Percentiles rank a stretch among this genome's conserved stretches.
These are phyloP conservation scores for Ilyonectria sp. DNA, from an alignment of 2,329 filamentous ascomycete species.

Conservation along the genomic window DNA sequence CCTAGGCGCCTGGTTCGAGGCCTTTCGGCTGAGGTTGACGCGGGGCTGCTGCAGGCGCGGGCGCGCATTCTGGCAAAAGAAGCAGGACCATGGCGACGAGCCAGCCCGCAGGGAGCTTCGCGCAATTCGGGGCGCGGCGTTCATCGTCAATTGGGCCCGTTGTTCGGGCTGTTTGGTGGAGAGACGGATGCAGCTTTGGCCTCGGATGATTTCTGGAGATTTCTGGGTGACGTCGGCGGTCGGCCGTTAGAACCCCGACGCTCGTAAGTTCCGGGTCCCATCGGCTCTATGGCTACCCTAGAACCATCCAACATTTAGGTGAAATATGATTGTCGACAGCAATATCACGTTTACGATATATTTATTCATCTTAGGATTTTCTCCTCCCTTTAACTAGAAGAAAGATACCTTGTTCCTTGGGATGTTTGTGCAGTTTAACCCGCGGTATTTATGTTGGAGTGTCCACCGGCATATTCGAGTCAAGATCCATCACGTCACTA, in stretches of 20 bases:
- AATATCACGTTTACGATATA: no score
- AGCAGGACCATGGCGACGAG: constrained; percentile 55
- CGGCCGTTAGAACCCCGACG: constrained; percentile 40
- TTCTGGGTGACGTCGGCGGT: constrained; percentile 46
- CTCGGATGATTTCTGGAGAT: constrained; percentile 47
- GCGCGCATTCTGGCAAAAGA: constrained; percentile 55
- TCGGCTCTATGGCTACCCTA: constrained; percentile 8
- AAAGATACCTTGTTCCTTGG: no score
- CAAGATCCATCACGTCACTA: no score
- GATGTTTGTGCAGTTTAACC: no score
- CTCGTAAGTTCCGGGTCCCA: no score
- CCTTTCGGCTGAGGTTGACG: constrained; percentile 49
- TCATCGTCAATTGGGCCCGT: constrained; percentile 55
- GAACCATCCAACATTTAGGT: neutral
- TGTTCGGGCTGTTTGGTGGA: constrained; percentile 22
- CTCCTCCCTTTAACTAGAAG: no score
- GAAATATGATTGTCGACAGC: no score
- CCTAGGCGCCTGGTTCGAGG: constrained; percentile 50
- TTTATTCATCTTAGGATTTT: no score
- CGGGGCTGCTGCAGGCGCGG: constrained; percentile 45
- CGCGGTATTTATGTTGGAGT: no score
- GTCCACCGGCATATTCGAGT: no score
- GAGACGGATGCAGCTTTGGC: constrained; percentile 33
- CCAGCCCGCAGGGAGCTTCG: constrained; percentile 49
- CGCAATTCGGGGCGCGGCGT: constrained; percentile 54